Conservation (phyloP, 306 rosid genomes). For the Albizia julibrissin region DNA sequence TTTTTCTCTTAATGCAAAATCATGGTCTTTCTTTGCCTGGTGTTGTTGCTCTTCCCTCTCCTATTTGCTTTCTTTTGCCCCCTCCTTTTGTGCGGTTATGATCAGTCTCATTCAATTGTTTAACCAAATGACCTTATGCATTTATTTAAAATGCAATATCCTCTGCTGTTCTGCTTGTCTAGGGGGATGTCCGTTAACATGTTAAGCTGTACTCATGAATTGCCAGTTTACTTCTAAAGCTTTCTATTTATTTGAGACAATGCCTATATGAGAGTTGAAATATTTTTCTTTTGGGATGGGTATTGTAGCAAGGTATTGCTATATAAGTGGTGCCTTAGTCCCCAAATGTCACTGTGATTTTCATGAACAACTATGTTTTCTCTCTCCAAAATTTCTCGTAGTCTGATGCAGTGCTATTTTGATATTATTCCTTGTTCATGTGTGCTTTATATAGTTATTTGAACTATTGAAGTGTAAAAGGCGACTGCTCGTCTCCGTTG, state of each 20-base stretch:
- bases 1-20: neutral
- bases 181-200: too few species aligned
- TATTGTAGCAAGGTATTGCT: neutral
- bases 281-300: neutral
- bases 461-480: neutral
- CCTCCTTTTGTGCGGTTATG: neutral
- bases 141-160: too few species aligned
- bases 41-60: too few species aligned
- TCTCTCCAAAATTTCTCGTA: neutral
- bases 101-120: neutral
- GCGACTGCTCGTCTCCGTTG: neutral
- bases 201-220: neutral
- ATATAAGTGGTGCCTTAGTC: neutral
- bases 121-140: neutral
- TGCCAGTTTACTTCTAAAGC: neutral
- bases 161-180: neutral
- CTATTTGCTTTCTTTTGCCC: too few species aligned
- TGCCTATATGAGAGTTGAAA: neutral
- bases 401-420: neutral
- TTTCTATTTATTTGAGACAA: neutral
- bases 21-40: neutral
- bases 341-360: neutral
- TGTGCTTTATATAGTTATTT: neutral
- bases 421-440: neutral
- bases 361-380: neutral